Base-by-base conservation (phyloP, 768 basidiomycete genomes). In the Tremella yokohamensis region DNA sequence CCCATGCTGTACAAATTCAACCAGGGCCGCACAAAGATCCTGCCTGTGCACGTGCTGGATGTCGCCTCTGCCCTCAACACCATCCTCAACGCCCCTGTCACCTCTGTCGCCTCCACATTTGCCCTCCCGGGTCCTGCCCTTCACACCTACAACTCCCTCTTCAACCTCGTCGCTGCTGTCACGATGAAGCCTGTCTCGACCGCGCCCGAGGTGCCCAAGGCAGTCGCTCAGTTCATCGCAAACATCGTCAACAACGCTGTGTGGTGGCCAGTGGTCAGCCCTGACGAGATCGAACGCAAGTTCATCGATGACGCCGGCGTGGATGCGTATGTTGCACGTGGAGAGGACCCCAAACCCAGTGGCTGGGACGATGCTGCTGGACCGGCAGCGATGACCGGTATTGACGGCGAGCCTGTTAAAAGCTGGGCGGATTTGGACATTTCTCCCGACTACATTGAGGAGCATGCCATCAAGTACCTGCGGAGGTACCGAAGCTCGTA, bases 1-100 rank as follows among this genome's bases (percentile, higher is more conserved):
- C 87, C 93, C 13, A 86, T 90, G 59, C 87, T 89, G 83, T 98
- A 87, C 90, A 88, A 89, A 74, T 81, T 98, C 61, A 99, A 99
- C 81, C 78, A 87, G 69, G 89, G 84, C 38, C 79, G 87, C 76
- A 93, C 96, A 20, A 84, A 83, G 78, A 84, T 89, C 76, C 87
- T 90, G 34, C 96, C 96, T 0, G 90, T 88, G 47, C 92, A 97
- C 82, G 89, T 96, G 20, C 77, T 93, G 70, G 93, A 99, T 71
- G 89, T 98, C 56, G 94, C 96, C 9, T 87, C 93, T 77, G 93
- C 85, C 4, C 82, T 98, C 54, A 89, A 89, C 79, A 78, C 90
- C 60, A 83, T 88, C 77, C 80, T 82, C 45, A 82, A 85, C 40
- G 84, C 84, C 51, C 69, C 84, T 19, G 78, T 86, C 40, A 74